Conservation (phyloP, 2,329 filamentous ascomycete genomes). For the Beauveria scarabaeidicola region DNA sequence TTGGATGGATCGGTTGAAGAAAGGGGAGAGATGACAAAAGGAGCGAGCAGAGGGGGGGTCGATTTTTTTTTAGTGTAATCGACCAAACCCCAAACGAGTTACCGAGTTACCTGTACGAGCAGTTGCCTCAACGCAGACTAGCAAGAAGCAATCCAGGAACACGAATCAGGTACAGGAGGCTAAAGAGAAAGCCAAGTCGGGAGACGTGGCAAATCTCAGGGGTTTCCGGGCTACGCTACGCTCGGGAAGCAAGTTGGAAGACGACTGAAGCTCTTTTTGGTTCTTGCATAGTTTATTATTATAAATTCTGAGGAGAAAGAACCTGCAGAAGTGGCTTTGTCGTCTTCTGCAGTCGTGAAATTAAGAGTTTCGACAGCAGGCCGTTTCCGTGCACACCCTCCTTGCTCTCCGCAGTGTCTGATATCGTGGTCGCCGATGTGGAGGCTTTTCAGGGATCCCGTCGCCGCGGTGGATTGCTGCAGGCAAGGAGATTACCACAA, state of each 20-base stretch:
- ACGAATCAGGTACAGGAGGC: not conserved
- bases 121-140: not conserved
- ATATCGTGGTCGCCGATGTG: conserved; percentile 2
- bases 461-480: not conserved
- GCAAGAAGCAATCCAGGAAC: conserved; percentile 7
- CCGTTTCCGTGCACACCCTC: not conserved
- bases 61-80: not conserved
- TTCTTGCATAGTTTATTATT: not conserved
- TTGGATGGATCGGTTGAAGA: not conserved
- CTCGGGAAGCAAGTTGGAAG: not conserved
- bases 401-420: not conserved
- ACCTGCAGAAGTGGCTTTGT: not conserved
- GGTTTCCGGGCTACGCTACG: not conserved
- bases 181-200: not conserved
- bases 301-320: not conserved
- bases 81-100: not conserved
- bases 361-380: not conserved
- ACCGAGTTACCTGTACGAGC: not conserved
- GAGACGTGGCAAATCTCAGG: conserved; percentile 12
- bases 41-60: not conserved
- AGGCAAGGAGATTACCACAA: not conserved
- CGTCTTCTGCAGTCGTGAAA: not conserved
- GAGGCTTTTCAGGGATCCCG: not conserved
- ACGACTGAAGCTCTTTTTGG: not conserved
- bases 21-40: not conserved